Evolutionary conservation across 352 stramenopile species (phyloP).

Genomic region (Peronospora belbahrii): DNA sequence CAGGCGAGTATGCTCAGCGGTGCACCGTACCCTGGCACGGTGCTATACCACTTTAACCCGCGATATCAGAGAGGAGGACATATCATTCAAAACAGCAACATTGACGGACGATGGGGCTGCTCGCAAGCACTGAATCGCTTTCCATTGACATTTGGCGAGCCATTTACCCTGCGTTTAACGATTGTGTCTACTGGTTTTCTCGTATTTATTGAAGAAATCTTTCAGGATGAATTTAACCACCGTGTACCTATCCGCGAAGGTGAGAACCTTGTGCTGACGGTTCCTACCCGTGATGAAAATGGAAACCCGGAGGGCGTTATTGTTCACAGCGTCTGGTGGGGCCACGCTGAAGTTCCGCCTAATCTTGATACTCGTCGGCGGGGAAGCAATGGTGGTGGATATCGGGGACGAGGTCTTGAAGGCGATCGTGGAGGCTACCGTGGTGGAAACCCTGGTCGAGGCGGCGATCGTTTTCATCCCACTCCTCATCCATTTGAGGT

Average conservation of each 20-base stretch:
- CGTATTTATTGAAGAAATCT: slow-evolving; percentile 75
- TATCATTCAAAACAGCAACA: slow-evolving; percentile 80
- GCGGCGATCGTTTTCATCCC: slow-evolving; percentile 37
- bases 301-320: slow-evolving; percentile 61
- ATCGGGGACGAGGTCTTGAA: slow-evolving; percentile 30
- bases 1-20: slow-evolving; percentile 63
- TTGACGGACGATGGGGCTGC: slow-evolving; percentile 68
- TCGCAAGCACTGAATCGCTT: slow-evolving; percentile 57
- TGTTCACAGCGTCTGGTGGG: slow-evolving; percentile 81
- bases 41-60: slow-evolving; percentile 79
- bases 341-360: slow-evolving; percentile 60
- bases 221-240: slow-evolving; percentile 79
- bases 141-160: slow-evolving; percentile 62
- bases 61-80: slow-evolving; percentile 51
- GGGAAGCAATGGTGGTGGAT: slow-evolving; percentile 29
- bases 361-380: slow-evolving; percentile 54
- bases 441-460: slow-evolving; percentile 20
- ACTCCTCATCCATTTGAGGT: slow-evolving; percentile 68
- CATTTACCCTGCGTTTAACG: slow-evolving; percentile 71
- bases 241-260: slow-evolving; percentile 77
- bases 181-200: slow-evolving; percentile 63
- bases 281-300: slow-evolving; percentile 69
- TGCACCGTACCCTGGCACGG: slow-evolving; percentile 60
- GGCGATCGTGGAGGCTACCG: slow-evolving; percentile 37
- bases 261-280: slow-evolving; percentile 70